These are phyloP conservation scores for Monosporascus sp. DNA, from an alignment of 2,329 filamentous ascomycete genomes.

Conservation along the genomic window DNA sequence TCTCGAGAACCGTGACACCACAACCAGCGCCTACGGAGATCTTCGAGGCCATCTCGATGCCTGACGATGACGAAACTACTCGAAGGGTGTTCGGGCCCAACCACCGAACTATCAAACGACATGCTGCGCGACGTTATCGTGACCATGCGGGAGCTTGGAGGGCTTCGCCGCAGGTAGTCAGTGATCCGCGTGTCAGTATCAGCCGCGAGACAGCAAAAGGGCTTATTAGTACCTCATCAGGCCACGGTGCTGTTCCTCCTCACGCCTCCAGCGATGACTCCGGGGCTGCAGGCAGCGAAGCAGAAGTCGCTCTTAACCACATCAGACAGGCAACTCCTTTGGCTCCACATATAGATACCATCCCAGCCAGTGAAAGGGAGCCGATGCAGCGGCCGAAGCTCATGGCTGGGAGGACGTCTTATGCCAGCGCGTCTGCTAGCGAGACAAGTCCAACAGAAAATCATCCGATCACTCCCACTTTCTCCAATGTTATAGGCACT, in stretches of 20 bases:
- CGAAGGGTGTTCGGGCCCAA: slow-evolving; percentile 20
- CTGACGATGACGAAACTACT: slow-evolving; percentile 23
- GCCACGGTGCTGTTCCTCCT: slow-evolving; percentile 10
- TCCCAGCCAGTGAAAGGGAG: slow-evolving; percentile 20
- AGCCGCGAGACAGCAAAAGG: slow-evolving; percentile 35
- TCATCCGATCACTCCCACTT: slow-evolving; percentile 21
- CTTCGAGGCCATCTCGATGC: slow-evolving; percentile 26
- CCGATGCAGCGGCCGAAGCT: slow-evolving; percentile 23
- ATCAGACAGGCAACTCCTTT: slow-evolving; percentile 34
- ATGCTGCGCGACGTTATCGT: slow-evolving; percentile 34
- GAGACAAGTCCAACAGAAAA: slow-evolving; percentile 20
- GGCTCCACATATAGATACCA: slow-evolving; percentile 20
- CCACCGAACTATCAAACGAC: slow-evolving; percentile 36
- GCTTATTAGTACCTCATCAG: slow-evolving; percentile 21
- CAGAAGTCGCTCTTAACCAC: slow-evolving; percentile 36
- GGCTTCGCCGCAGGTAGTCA: slow-evolving; percentile 27
- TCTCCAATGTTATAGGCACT: slow-evolving; percentile 19
- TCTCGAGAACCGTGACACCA: slow-evolving; percentile 26
- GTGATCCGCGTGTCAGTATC: slow-evolving; percentile 36
- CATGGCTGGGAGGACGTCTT: slow-evolving; percentile 27
- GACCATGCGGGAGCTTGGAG: slow-evolving; percentile 41
- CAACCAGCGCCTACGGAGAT: slow-evolving; percentile 20
- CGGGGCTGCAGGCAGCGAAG: slow-evolving; percentile 32
- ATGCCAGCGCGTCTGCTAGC: slow-evolving; percentile 24
- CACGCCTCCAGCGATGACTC: slow-evolving; percentile 22